Evolutionary conservation across 768 basidiomycete genomes (phyloP), one percentile per base, ranked within the genome.

Genomic region (Neoboletus brunneissimus): DNA sequence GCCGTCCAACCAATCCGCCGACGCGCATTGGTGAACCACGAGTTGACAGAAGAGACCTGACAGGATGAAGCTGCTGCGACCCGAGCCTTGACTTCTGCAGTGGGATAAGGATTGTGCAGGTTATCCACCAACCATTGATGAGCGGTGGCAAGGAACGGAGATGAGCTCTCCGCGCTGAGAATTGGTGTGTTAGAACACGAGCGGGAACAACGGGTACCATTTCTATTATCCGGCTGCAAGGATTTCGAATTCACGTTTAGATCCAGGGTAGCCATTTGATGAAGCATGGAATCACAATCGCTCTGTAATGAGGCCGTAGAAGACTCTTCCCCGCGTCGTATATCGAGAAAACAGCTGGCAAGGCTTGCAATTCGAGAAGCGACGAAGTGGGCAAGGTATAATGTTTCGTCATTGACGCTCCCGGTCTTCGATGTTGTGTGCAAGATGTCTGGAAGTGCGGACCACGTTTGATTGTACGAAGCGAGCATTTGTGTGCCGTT

Each of bases 1-100:
- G 52, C 15, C 11, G 76, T 82, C 83, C 83, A 85, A 0, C 82
- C 82, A 0, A 83, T 83, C 0, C 81, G 75, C 22, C 76, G 77
- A 1, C 83, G 75, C 1, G 68, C 71, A 9, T 77, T 75, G 20
- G 73, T 59, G 32, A 84, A 84, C 83, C 83, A 84, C 0, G 64
- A 59, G 38, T 77, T 75, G 42, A 84, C 50, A 0, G 74, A 72
- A 42, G 64, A 57, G 0, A 57, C 12, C 62, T 72, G 3, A 55
- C 22, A 11, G 60, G 57, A 25, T 34, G 61, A 69, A 0, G 65
- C 59, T 0, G 75, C 64, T 5, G 64, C 61, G 0, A 65, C 48
- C 0, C 13, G 53, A 2, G 75, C 58, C 41, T 75, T 20, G 67
- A 52, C 15, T 67, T 64, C 18, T 5, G 56, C 0, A 5, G 73